A percentile compares a stretch with the other conserved stretches of the same genome.
Evolutionary conservation across 208 protist species (phyloP).

Genomic region (Acanthamoeba triangularis): DNA sequence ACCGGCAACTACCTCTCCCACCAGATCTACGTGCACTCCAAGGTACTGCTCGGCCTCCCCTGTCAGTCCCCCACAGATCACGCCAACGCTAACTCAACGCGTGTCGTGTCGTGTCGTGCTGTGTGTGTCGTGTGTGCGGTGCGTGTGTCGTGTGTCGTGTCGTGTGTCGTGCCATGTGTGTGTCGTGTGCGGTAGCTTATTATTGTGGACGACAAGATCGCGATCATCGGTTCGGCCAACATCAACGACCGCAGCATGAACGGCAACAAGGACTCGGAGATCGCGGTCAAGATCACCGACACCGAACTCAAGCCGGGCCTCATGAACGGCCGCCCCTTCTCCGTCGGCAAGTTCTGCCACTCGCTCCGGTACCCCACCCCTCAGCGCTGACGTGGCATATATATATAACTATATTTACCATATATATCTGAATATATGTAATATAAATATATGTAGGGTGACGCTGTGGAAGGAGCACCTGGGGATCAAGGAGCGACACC

Average conservation of each 20-base stretch:
- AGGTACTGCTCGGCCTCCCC: not conserved
- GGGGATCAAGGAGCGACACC: conserved; percentile 70
- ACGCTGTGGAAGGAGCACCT: conserved; percentile 85
- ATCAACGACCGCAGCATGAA: conserved; percentile 86
- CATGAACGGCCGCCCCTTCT: conserved; percentile 75
- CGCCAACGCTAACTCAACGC: too few species aligned
- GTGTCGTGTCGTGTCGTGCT: too few species aligned
- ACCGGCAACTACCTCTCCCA: conserved; percentile 71
- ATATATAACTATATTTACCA: too few species aligned
- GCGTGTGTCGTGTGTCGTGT: too few species aligned
- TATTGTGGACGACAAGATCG: conserved; percentile 82
- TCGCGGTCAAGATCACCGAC: conserved; percentile 77
- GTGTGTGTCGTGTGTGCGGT: too few species aligned
- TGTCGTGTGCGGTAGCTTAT: conserved; percentile 74
- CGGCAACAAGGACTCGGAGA: conserved; percentile 81
- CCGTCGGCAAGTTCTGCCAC: conserved; percentile 73
- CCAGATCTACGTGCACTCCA: conserved; percentile 87
- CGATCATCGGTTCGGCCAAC: conserved; percentile 85
- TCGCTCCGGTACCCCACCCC: conserved; percentile 29
- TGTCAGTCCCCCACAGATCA: not conserved
- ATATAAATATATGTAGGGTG: not conserved
- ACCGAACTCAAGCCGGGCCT: conserved; percentile 6
- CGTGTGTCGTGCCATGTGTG: too few species aligned
- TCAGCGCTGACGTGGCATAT: too few species aligned
- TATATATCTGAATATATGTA: too few species aligned